Conservation (phyloP, 345 rosid species). For the Viola odorata region DNA sequence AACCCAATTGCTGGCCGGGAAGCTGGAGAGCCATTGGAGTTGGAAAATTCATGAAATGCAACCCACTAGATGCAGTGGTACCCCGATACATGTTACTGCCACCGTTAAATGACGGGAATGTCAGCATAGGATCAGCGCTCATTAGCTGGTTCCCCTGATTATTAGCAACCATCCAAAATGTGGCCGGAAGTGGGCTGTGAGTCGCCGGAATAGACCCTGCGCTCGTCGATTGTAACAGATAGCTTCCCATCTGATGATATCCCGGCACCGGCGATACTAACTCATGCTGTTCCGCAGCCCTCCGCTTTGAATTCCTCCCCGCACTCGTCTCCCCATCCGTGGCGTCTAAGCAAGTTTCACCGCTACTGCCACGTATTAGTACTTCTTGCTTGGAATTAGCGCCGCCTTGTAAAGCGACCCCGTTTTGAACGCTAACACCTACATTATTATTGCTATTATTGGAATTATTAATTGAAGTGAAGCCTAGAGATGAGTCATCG, state of each 20-base stretch:
- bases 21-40: conserved; percentile 64
- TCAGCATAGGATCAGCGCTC: conserved; percentile 40
- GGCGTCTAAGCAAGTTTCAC: conserved; percentile 14
- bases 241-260: conserved; percentile 43
- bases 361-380: conserved; percentile 5
- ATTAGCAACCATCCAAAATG: conserved; percentile 62
- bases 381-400: conserved; percentile 31
- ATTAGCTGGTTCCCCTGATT: conserved; percentile 29
- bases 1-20: conserved; percentile 51
- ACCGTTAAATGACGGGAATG: conserved; percentile 33
- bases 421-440: background rate
- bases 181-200: conserved; percentile 42
- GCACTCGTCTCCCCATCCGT: conserved; percentile 14
- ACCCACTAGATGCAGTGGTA: conserved; percentile 35
- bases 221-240: conserved; percentile 45
- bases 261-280: conserved; percentile 9
- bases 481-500: conserved; percentile 15
- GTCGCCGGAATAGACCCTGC: conserved; percentile 48
- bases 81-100: conserved; percentile 32
- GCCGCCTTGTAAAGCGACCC: background rate
- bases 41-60: conserved; percentile 77
- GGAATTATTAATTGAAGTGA: conserved; percentile 5
- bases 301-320: conserved; percentile 17
- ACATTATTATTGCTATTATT: conserved; percentile 1
- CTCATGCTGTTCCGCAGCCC: conserved; percentile 22